phyloP scores from a whole-genome alignment of 257 asterid genomes.

The Phtheirospermum japonicum region DNA sequence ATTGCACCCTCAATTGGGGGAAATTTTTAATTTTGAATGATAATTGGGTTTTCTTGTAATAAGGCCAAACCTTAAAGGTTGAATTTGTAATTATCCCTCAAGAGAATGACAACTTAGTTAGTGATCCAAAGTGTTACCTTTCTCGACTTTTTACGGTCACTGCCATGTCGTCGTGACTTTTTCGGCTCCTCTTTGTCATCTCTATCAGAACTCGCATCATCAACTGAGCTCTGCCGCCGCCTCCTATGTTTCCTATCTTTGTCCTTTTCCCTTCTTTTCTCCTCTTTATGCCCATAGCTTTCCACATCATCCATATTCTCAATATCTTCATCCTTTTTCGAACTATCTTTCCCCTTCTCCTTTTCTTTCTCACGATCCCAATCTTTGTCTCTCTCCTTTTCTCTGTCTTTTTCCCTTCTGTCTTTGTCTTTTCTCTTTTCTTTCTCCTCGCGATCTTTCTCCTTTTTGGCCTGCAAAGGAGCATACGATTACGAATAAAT shows the following conservation, averaged over 20 bases:
- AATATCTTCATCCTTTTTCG: slow-evolving; percentile 64
- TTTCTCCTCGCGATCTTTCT: slow-evolving; percentile 81
- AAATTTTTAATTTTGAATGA: neutral
- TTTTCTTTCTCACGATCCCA: slow-evolving; percentile 65
- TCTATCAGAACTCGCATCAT: slow-evolving; percentile 78
- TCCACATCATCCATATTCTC: slow-evolving; percentile 52
- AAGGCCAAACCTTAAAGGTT: neutral
- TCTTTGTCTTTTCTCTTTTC: slow-evolving; percentile 65
- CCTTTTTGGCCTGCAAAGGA: slow-evolving; percentile 71
- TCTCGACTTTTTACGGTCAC: slow-evolving; percentile 94
- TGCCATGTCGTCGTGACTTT: slow-evolving; percentile 79
- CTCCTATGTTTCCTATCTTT: slow-evolving; percentile 85
- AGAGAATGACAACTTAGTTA: neutral
- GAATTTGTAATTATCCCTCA: neutral
- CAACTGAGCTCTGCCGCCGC: slow-evolving; percentile 70
- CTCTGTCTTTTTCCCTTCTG: slow-evolving; percentile 52
- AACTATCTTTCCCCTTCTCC: slow-evolving; percentile 69
- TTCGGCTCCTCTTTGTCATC: slow-evolving; percentile 83
- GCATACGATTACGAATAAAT: neutral
- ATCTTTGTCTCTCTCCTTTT: slow-evolving; percentile 46
- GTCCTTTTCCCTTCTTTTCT: slow-evolving; percentile 73
- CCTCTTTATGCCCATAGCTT: slow-evolving; percentile 64
- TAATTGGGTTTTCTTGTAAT: neutral
- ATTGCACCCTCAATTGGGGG: neutral
- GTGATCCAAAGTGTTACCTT: slow-evolving; percentile 45